Evolutionary conservation across 2,329 filamentous ascomycete species (phyloP).

Genomic region (Sclerotinia subarctica): DNA sequence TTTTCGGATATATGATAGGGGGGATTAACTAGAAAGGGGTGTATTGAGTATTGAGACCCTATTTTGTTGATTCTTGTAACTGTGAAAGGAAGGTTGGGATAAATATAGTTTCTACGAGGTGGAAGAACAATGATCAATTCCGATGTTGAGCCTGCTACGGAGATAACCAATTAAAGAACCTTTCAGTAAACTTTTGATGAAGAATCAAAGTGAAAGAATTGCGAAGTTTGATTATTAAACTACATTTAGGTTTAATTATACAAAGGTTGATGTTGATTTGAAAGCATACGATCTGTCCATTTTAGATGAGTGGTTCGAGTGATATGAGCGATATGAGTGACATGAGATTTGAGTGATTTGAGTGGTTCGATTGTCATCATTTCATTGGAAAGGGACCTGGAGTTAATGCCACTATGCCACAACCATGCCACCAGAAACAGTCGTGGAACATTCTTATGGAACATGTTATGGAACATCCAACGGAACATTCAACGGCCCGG

Average conservation of each 20-base stretch:
- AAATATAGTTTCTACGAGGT: conserved; percentile 2
- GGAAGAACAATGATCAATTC: background rate
- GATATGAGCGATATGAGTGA: background rate
- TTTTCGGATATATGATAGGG: conserved; percentile 2
- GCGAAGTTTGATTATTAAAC: background rate
- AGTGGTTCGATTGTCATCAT: background rate
- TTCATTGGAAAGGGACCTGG: background rate
- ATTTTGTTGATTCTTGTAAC: conserved; percentile 1
- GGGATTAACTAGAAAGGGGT: background rate
- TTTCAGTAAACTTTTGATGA: background rate
- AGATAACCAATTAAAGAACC: background rate
- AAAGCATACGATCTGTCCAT: conserved; percentile 11
- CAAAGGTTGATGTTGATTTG: background rate
- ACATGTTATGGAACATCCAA: background rate
- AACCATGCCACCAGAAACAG: background rate
- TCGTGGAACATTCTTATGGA: background rate
- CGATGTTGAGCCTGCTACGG: background rate
- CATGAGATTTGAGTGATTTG: background rate
- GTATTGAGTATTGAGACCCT: conserved; percentile 7
- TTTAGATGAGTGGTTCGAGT: conserved; percentile 12
- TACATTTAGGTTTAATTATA: background rate
- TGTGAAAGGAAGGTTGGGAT: conserved; percentile 13
- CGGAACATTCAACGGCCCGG: conserved; percentile 5
- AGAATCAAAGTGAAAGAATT: background rate
- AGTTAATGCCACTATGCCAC: background rate